Percentiles rank a stretch among this genome's conserved stretches.
Conservation (phyloP, 1,284 basidiomycete species). For the Boletus smithii region DNA sequence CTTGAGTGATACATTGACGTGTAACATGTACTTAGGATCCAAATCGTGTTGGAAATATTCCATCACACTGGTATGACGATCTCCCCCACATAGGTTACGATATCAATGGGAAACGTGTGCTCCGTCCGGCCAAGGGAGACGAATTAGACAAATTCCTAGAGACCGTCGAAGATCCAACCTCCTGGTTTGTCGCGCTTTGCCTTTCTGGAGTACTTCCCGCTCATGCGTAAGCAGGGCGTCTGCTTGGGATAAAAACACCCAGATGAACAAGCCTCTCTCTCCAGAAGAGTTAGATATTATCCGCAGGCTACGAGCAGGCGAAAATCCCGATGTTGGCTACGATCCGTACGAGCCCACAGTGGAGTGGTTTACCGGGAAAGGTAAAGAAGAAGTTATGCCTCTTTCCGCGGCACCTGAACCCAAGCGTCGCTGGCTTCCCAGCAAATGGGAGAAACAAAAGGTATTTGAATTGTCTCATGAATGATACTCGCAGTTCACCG, state of each 20-base stretch:
- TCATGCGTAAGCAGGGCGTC: conserved; percentile 64
- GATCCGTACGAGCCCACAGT: conserved; percentile 91
- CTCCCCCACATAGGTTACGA: conserved; percentile 99
- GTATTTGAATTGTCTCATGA: conserved; percentile 39
- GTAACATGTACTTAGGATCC: conserved; percentile 57
- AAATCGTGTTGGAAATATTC: conserved; percentile 93
- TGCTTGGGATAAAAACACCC: conserved; percentile 87
- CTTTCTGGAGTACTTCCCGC: conserved; percentile 3
- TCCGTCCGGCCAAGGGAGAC: conserved; percentile 93
- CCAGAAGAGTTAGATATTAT: conserved; percentile 96
- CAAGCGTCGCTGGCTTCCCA: conserved; percentile 94
- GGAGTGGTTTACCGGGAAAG: conserved; percentile 97
- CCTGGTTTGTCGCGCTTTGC: conserved; percentile 61
- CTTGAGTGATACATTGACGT: conserved; percentile 6
- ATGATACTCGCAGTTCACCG: conserved; percentile 10
- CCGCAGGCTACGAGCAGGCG: conserved; percentile 81
- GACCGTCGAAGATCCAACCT: conserved; percentile 87
- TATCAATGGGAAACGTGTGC: conserved; percentile 91
- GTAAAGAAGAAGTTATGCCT: conserved; percentile 92
- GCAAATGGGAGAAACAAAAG: conserved; percentile 99
- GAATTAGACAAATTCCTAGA: conserved; percentile 97
- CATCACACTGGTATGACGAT: conserved; percentile 99
- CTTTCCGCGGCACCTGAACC: conserved; percentile 90
- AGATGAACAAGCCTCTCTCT: conserved; percentile 84
- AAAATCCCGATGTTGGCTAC: conserved; percentile 88